A percentile compares a stretch with the other conserved stretches of the same genome.
Conservation (phyloP, 2,329 filamentous ascomycete species). For the Phaeosphaeria sp. region DNA sequence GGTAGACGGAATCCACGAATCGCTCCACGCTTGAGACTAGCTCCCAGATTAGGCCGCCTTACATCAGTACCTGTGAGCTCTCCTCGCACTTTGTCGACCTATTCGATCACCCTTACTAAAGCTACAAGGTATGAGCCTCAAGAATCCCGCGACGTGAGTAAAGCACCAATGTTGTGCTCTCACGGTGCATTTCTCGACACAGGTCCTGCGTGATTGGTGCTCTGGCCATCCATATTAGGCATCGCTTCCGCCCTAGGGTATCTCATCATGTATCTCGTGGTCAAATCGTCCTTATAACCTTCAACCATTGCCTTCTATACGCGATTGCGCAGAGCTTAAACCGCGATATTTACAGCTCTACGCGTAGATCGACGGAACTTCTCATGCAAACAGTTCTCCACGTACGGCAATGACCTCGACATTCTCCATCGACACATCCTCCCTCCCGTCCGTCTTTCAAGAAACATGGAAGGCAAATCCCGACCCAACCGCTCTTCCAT, state of each 20-base stretch:
- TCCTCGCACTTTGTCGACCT: neutral
- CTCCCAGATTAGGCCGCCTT: neutral
- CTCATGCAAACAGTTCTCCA: neutral
- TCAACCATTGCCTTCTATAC: neutral
- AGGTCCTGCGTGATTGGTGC: neutral
- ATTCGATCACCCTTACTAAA: no score
- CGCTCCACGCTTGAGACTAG: neutral
- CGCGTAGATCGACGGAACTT: no score
- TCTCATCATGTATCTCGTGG: neutral
- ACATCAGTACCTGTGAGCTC: neutral
- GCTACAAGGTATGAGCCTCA: no score
- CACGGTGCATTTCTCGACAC: no score
- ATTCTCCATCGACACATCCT: conserved; percentile 26
- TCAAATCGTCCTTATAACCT: neutral
- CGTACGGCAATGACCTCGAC: conserved; percentile 12
- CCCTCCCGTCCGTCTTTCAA: conserved; percentile 40
- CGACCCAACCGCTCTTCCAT: conserved; percentile 44
- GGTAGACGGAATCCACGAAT: no score
- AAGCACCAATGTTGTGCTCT: no score
- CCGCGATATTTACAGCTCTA: no score
- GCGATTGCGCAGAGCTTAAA: neutral
- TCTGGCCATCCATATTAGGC: neutral
- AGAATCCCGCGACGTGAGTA: no score
- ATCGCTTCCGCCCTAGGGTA: neutral
- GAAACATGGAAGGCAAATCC: conserved; percentile 36